phyloP scores from a whole-genome alignment of 495 filamentous ascomycete species.

The Xylaria flabelliformis region DNA sequence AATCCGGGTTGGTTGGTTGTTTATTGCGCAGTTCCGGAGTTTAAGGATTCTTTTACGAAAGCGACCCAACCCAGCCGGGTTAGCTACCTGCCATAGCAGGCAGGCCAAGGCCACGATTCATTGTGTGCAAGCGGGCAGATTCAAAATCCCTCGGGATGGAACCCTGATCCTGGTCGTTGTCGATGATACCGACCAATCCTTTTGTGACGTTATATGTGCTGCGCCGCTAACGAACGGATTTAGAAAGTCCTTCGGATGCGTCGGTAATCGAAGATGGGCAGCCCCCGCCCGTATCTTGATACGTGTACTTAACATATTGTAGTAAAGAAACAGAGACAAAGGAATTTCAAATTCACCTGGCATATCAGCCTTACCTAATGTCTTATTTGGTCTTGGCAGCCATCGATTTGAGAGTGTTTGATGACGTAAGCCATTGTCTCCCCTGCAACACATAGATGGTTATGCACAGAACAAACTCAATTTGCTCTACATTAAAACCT shows the following conservation, averaged over 20 bases:
- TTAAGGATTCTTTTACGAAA: slow-evolving; percentile 9
- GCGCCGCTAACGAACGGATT: slow-evolving; percentile 20
- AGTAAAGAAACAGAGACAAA: not conserved
- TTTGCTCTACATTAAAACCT: not conserved
- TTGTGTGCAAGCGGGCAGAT: slow-evolving; percentile 9
- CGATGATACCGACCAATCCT: slow-evolving; percentile 17
- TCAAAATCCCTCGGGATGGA: slow-evolving; percentile 7
- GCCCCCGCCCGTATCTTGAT: not conserved
- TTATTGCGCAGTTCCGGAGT: not conserved
- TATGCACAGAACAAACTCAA: not conserved
- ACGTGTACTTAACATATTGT: not conserved
- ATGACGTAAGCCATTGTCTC: slow-evolving; percentile 4
- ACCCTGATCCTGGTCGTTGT: slow-evolving; percentile 14
- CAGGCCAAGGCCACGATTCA: slow-evolving; percentile 9
- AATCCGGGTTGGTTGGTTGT: not conserved
- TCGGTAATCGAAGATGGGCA: slow-evolving; percentile 15
- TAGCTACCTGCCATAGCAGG: slow-evolving; percentile 2
- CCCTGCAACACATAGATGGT: not conserved
- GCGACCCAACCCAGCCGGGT: not conserved
- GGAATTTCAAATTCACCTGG: slow-evolving; percentile 14
- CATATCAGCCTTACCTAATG: slow-evolving; percentile 8
- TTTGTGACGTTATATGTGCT: slow-evolving; percentile 11
- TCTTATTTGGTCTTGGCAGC: no score
- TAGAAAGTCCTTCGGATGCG: slow-evolving; percentile 26
- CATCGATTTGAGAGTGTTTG: not conserved